phyloP scores from a whole-genome alignment of 1,139 yeast genomes.

The Eremothecium sinecaudum region DNA sequence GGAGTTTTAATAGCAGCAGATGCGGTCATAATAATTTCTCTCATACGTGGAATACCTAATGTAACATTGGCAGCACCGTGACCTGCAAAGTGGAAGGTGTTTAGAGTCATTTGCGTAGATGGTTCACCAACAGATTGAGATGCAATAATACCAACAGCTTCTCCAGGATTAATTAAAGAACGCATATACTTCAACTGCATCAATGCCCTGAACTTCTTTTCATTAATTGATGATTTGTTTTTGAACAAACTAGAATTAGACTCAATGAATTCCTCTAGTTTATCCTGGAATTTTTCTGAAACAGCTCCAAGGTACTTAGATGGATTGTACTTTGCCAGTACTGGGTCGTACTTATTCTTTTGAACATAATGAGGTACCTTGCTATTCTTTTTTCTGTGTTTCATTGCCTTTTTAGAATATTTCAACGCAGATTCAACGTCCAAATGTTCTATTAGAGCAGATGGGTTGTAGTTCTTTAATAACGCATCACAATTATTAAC shows the following conservation, averaged over 20 bases:
- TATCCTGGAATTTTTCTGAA: slow-evolving; percentile 78
- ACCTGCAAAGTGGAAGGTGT: slow-evolving; percentile 99
- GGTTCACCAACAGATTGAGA: slow-evolving; percentile 99
- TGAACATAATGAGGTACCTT: slow-evolving; percentile 57
- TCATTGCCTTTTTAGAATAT: slow-evolving; percentile 75
- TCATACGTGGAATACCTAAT: slow-evolving; percentile 98
- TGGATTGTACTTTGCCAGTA: slow-evolving; percentile 76
- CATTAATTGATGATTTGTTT: slow-evolving; percentile 43
- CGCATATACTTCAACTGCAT: slow-evolving; percentile 99
- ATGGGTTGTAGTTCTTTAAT: slow-evolving; percentile 79
- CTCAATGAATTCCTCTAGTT: slow-evolving; percentile 61
- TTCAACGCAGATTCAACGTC: slow-evolving; percentile 75
- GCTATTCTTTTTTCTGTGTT: slow-evolving; percentile 59
- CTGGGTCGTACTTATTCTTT: slow-evolving; percentile 73
- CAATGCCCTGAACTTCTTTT: slow-evolving; percentile 85
- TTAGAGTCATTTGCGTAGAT: slow-evolving; percentile 97
- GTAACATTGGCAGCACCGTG: slow-evolving; percentile 99
- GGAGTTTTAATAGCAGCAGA: slow-evolving; percentile 93
- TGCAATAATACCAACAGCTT: slow-evolving; percentile 96
- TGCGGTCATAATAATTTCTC: slow-evolving; percentile 99
- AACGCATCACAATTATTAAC: slow-evolving; percentile 83
- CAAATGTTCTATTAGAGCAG: slow-evolving; percentile 58
- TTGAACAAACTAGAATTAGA: slow-evolving; percentile 45
- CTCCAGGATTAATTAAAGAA: slow-evolving; percentile 91
- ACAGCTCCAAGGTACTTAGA: slow-evolving; percentile 87